These are phyloP conservation scores for Asterochloris sp. DNA, from an alignment of 139 green algal genomes.

Conservation along the genomic window DNA sequence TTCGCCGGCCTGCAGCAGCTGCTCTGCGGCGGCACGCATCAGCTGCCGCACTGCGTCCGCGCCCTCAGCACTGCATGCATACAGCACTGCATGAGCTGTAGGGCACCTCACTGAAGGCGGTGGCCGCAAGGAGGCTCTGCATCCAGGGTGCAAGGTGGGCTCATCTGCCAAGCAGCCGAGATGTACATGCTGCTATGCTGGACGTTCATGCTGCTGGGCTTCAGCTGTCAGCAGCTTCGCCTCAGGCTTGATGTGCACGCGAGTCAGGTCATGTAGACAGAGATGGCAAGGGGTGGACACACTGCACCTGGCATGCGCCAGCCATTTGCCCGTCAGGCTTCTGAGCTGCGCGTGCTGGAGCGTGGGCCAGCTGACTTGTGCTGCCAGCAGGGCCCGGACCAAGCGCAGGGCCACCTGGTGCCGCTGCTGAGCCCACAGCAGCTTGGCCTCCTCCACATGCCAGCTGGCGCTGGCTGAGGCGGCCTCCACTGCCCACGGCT, in stretches of 20 bases:
- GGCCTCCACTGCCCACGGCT: too few relatives aligned
- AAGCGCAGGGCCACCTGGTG: constrained; percentile 43
- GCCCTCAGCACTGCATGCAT: constrained; percentile 39
- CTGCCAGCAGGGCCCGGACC: constrained; percentile 17
- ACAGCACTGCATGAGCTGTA: not conserved
- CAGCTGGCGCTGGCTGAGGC: constrained; percentile 21
- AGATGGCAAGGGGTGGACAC: not conserved
- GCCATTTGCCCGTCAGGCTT: constrained; percentile 69
- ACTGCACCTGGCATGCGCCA: constrained; percentile 27
- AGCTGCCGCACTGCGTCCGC: constrained; percentile 28
- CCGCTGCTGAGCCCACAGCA: constrained; percentile 71
- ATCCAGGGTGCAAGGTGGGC: too few relatives aligned
- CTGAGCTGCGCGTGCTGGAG: constrained; percentile 31
- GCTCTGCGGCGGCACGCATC: constrained; percentile 18
- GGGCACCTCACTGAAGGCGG: too few relatives aligned
- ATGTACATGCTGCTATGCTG: too few relatives aligned
- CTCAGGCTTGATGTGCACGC: too few relatives aligned
- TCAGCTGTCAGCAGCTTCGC: too few relatives aligned
- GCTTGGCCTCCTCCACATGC: constrained; percentile 74
- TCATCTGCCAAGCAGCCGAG: too few relatives aligned
- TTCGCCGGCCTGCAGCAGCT: constrained; percentile 13
- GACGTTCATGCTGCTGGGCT: too few relatives aligned
- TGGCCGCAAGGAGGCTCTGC: too few relatives aligned
- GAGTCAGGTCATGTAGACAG: too few relatives aligned
- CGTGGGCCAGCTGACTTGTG: too few relatives aligned